Evolutionary conservation across 306 rosid species (phyloP), one percentile per base, ranked within the genome.

Genomic region (Dryas drummondii): DNA sequence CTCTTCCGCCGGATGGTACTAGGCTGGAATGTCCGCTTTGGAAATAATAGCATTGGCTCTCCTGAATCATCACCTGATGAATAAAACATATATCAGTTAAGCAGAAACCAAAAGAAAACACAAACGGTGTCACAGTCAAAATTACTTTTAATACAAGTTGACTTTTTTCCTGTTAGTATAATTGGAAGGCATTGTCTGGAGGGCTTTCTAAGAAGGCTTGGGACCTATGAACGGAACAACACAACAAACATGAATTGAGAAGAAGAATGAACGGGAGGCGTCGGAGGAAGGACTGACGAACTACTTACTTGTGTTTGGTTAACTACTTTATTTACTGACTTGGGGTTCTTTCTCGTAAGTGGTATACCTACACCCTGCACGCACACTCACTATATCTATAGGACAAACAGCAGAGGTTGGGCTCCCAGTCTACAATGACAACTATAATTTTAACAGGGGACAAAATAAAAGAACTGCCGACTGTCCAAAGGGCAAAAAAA

Each of bases 1-100:
- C 99, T 89, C 90, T 92, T 96, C 19, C 99, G 84, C 79, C 81
- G 68, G 71, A 96, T 84, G 75, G 68, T 41, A 87, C 98, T 96
- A 22, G 99, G 98, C 78, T 96, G 99, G 84, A 87, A 96, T 40
- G 93, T 86, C 85, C 97, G 76, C 82, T 96, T 92, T 4, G 96
- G 93, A 77, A 89, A 89, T 76, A 96, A 84, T 72, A 96, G 77
- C 93, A 96, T 89, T 2, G 93, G 86, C 55, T 92, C 97, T 6
- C 86, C 76, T 58, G 91, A 76, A 55, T 32, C 76, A 55, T 88
- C 83, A 51, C 83, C 97, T 90, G 87, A 69, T 68, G 68, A 73
- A 82, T 17, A 59, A 4, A 41, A 6, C 5, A 78, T 17, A 69
- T 16, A 73, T 0, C 60, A 1, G 7, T 49, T 47, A 22, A 42